These are phyloP conservation scores for Chlamydomonas urium DNA, from an alignment of 139 green algal species.

Conservation along the genomic window DNA sequence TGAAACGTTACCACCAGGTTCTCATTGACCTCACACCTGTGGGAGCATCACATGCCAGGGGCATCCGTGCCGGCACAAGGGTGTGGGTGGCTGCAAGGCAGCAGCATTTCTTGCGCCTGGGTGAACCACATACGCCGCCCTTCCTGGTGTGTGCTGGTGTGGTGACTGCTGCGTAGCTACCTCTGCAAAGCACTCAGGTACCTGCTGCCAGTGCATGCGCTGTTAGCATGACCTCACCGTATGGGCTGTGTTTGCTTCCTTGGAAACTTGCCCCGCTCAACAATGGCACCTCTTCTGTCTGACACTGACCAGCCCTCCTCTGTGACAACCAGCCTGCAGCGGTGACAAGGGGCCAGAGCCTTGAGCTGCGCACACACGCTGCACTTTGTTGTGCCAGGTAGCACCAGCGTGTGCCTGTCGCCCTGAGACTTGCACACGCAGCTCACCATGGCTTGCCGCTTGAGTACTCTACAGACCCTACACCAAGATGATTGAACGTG, in stretches of 20 bases:
- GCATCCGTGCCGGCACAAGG: background rate
- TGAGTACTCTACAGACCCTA: slow-evolving; percentile 21
- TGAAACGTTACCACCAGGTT: slow-evolving; percentile 17
- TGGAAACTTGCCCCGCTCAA: slow-evolving; percentile 22
- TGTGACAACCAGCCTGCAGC: slow-evolving; percentile 25
- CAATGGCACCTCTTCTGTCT: slow-evolving; percentile 18
- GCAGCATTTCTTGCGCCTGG: background rate
- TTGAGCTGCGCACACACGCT: background rate
- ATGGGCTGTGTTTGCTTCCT: slow-evolving; percentile 8
- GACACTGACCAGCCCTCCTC: slow-evolving; percentile 15
- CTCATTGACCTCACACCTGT: slow-evolving; percentile 15
- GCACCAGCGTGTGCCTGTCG: background rate
- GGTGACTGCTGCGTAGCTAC: background rate
- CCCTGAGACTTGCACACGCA: background rate
- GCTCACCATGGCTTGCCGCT: slow-evolving; percentile 31
- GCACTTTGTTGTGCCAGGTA: background rate
- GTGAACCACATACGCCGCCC: background rate
- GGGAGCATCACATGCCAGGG: too few species aligned
- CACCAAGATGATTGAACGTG: slow-evolving; percentile 20
- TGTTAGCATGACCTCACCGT: background rate
- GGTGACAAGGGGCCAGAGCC: background rate
- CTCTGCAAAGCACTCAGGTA: background rate
- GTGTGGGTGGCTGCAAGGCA: background rate
- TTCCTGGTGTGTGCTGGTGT: background rate
- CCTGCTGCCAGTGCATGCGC: background rate